phyloP scores from a whole-genome alignment of 106 monocot genomes.

The Phalaenopsis equestris region DNA sequence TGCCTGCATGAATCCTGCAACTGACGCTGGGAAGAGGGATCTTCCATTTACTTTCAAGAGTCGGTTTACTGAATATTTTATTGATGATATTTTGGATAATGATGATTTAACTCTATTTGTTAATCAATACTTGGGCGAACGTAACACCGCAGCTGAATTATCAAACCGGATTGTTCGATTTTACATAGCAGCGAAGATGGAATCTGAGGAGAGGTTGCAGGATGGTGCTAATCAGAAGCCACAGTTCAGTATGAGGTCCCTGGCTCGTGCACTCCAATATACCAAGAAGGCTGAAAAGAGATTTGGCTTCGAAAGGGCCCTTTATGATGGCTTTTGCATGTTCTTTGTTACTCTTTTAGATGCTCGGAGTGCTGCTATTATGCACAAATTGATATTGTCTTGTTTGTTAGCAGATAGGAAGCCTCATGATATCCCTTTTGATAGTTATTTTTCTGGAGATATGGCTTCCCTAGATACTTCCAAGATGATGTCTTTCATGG shows the following conservation, averaged over 20 bases:
- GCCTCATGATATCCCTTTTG: constrained; percentile 47
- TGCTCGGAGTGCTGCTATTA: constrained; percentile 59
- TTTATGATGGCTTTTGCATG: constrained; percentile 97
- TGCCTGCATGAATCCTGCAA: constrained; percentile 99
- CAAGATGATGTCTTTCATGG: constrained; percentile 11
- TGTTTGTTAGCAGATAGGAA: constrained; percentile 25
- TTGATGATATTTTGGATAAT: constrained; percentile 91
- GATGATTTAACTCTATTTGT: constrained; percentile 78
- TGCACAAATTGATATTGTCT: constrained; percentile 50
- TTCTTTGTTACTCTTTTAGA: constrained; percentile 89
- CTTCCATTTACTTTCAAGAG: constrained; percentile 67
- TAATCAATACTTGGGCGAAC: constrained; percentile 47
- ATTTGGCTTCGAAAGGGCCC: constrained; percentile 57
- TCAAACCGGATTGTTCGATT: constrained; percentile 45
- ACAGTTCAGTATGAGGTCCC: constrained; percentile 90
- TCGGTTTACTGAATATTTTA: constrained; percentile 87
- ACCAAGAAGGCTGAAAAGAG: constrained; percentile 42
- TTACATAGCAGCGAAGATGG: constrained; percentile 72
- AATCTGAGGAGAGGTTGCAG: constrained; percentile 72
- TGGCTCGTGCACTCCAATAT: constrained; percentile 86
- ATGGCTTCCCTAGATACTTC: constrained; percentile 4
- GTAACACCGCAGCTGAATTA: constrained; percentile 13
- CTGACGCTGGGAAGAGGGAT: constrained; percentile 91
- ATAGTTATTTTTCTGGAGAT: constrained; percentile 34
- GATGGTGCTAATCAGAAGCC: constrained; percentile 97